Evolutionary conservation across 768 basidiomycete species (phyloP), one percentile per base, ranked within the genome.

Genomic region (Boletellus ananiceps): DNA sequence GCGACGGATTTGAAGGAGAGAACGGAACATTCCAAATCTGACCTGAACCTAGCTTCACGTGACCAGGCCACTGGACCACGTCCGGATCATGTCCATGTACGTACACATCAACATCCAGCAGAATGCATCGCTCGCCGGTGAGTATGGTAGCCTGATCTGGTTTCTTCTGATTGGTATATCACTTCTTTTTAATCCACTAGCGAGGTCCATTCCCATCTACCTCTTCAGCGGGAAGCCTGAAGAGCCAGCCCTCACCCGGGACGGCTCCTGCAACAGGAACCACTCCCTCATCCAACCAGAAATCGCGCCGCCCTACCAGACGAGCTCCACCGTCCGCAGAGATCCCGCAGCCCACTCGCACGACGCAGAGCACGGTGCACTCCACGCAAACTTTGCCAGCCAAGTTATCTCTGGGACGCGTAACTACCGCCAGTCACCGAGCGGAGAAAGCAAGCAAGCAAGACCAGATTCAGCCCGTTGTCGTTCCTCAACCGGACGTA

Each of bases 231-330:
- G 63, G 55, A 31, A 54, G 48, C 52, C 33, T 63, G 41, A 63
- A 63, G 27, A 52, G 60, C 41, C 49, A 49, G 9, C 52, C 56
- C 43, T 58, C 62, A 11, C 45, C 57, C 13, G 63, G 65, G 18
- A 40, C 49, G 46, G n/a, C 25, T 19, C 21, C 14, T 9, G 25
- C 33, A 11, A 55, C 47, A 12, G 46, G 46, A 42, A 52, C 13
- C 25, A 7, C 23, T 9, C n/a, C 37, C 13, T 32, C 41, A 0
- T 19, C 39, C 25, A 60, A 45, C 29, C 45, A 42, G 15, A 21
- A 18, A 15, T 50, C 43, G 8, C 55, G 54, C 16, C 60, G 58
- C 29, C 54, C 56, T 4, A 41, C 52, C 7, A 64, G 66, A 35
- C 56, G 64, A 27, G 49, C 44, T 16, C 56, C 15, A 21, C 47